Base-by-base conservation (phyloP, 2,329 filamentous ascomycete species). In the Aspergillus proliferans region DNA sequence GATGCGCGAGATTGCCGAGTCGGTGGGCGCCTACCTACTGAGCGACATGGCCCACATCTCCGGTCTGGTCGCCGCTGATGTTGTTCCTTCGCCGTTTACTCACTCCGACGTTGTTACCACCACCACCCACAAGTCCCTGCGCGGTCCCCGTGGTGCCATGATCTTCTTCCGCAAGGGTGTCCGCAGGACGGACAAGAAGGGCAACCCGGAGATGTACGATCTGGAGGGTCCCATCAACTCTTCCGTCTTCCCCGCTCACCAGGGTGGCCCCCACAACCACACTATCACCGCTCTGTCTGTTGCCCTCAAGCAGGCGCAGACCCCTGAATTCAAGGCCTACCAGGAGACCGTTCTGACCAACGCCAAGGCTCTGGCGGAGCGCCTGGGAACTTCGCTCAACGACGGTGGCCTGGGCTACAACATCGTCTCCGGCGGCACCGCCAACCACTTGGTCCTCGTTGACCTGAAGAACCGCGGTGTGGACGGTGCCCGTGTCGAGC, bases 101-200 rank as follows among this genome's bases (percentile, higher is more conserved):
- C 78, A 95, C 71, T 92, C 93, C 58, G 93, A 98, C 69, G 86
- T 98, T 50, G 93, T 98, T 62, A 98, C 93, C 55, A 98, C 93
- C 55, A 98, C 93, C 54, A 98, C 93, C 43, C 93, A 98, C 84
- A 98, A 98, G 82, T 96, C 91, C 48, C 87, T 98, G 61, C 90
- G 93, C 74, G 93, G 93, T 52, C 93, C 93, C 52, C 89, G 93
- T 71, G 93, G 93, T 66, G 93, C 93, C 69, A 98, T 98, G 93
- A 98, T 98, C 77, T 98, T 98, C 83, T 98, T 91, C 85, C 88
- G 93, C 74, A 96, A 95, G 79, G 93, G 93, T 56, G 85, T 96
- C 53, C 87, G 92, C 66, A 89, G 86, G 65, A 86, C 86, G 47
- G 88, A 97, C 68, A 96, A 96, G 82, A 85, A 87, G 53, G 90